A percentile compares a stretch with the other conserved stretches of the same genome.
phyloP scores from a whole-genome alignment of 2,329 filamentous ascomycete species.

The Coniochaeta sp. region DNA sequence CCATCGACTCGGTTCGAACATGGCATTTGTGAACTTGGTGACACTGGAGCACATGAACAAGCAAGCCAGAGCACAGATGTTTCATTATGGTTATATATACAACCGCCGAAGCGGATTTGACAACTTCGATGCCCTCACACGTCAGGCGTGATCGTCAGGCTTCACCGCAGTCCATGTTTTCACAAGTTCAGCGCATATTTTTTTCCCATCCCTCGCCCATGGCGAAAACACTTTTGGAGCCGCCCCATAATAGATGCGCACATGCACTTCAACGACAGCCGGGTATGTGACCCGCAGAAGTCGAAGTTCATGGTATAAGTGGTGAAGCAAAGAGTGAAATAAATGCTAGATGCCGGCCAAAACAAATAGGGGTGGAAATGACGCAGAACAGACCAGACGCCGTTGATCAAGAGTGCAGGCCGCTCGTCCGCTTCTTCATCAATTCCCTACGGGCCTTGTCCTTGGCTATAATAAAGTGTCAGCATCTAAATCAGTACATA shows the following conservation, averaged over 20 bases:
- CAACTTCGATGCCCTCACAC: neutral
- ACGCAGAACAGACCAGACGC: neutral
- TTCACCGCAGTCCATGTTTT: neutral
- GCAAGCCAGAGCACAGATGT: neutral
- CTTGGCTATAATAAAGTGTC: constrained; percentile 44
- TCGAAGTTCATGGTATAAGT: constrained; percentile 1
- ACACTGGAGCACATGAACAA: too few species aligned
- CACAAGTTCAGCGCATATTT: neutral
- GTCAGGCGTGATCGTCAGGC: neutral
- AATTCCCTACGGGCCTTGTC: constrained; percentile 59
- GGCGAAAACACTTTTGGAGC: neutral
- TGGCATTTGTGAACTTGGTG: too few species aligned
- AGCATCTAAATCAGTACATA: constrained; percentile 18
- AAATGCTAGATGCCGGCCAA: constrained; percentile 1
- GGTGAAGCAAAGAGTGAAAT: neutral
- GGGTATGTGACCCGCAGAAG: neutral
- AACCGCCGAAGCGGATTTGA: neutral
- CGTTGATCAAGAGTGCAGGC: constrained; percentile 29
- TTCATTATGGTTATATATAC: neutral
- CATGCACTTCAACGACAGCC: neutral
- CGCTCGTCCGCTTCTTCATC: constrained; percentile 56
- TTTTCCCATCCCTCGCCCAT: neutral
- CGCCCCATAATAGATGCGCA: neutral
- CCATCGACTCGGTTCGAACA: too few species aligned
- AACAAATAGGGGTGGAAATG: neutral